Evolutionary conservation across 768 basidiomycete genomes (phyloP), one percentile per base, ranked within the genome.

Genomic region (Omphalotus guepiniiformis): DNA sequence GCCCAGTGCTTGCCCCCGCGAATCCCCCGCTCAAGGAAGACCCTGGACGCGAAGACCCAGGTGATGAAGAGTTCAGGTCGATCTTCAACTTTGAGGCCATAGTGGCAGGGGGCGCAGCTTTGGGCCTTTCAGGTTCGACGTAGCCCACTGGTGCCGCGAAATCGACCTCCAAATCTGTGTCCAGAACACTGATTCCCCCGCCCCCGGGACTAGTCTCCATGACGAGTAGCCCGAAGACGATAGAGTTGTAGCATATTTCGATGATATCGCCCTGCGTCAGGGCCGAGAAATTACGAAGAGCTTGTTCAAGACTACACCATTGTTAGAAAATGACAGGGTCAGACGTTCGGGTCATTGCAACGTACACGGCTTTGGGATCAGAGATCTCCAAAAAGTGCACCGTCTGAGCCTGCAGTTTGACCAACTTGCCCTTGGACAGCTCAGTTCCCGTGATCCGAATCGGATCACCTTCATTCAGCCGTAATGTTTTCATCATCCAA

Each of bases 401-500:
- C 1, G 85, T 82, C 63, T 99, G 96, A 5, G 96, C 89, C 67
- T 99, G 96, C 38, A 99, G 73, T 67, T 99, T 99, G 61, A 99
- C 89, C 43, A 94, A 74, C 67, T 93, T 93, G 52, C 95, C 96
- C 66, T 98, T 98, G 0, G 82, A 82, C 13, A 97, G 75, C 51
- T 87, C 83, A 2, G 87, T 76, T 6, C 95, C 93, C 4, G 87
- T 93, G 43, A 98, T 84, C 36, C 93, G 84, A 51, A 99, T 89
- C 9, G 92, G 83, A 69, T 98, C 96, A 11, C 96, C 96, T 67
- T 99, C 96, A 47, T 84, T 85, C 22, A 99, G 69, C 22, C 91
- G 81, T 16, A 99, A 72, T 4, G 92, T 93, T 71, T 88, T 93
- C 95, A 99, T 99, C 90, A 99, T 95, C 96, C 96, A 99, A 56